Percentiles rank a stretch among this genome's conserved stretches.
phyloP scores from a whole-genome alignment of 2,329 filamentous ascomycete genomes.

The Penicillium freii region DNA sequence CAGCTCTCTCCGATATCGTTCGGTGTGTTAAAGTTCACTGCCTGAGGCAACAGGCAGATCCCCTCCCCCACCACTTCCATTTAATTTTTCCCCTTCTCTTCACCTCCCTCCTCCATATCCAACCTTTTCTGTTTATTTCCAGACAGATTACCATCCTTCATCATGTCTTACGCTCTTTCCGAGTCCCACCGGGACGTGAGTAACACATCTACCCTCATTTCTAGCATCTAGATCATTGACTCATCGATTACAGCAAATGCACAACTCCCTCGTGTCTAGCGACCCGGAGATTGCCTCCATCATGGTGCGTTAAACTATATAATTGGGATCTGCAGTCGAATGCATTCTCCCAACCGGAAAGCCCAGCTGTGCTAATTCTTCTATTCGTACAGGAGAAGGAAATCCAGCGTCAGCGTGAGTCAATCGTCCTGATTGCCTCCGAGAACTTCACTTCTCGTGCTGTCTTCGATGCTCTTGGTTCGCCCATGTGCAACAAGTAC shows the following conservation, averaged over 20 bases:
- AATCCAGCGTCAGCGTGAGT: constrained; percentile 95
- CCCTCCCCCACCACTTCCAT: constrained; percentile 23
- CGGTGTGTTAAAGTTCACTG: neutral
- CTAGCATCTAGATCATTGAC: constrained; percentile 32
- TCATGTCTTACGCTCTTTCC: constrained; percentile 61
- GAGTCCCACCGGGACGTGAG: constrained; percentile 65
- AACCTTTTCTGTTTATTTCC: constrained; percentile 6
- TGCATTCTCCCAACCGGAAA: neutral
- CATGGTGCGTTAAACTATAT: constrained; percentile 66
- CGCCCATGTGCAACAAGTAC: constrained; percentile 98
- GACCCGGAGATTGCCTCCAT: constrained; percentile 95
- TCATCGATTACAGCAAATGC: constrained; percentile 69
- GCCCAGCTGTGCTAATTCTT: constrained; percentile 29
- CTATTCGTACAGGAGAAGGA: constrained; percentile 69
- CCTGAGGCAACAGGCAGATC: constrained; percentile 23
- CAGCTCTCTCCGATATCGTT: constrained; percentile 13
- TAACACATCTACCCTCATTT: constrained; percentile 20
- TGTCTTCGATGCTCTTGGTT: constrained; percentile 95
- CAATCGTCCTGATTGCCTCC: constrained; percentile 96
- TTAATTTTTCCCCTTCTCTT: constrained; percentile 17
- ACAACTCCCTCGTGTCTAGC: constrained; percentile 86
- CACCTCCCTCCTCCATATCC: constrained; percentile 5
- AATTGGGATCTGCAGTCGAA: constrained; percentile 4
- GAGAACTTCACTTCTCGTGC: constrained; percentile 99
- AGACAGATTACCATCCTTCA: constrained; percentile 21